These are phyloP conservation scores for Hypoxylon sp. DNA, from an alignment of 2,329 filamentous ascomycete genomes.

Conservation along the genomic window DNA sequence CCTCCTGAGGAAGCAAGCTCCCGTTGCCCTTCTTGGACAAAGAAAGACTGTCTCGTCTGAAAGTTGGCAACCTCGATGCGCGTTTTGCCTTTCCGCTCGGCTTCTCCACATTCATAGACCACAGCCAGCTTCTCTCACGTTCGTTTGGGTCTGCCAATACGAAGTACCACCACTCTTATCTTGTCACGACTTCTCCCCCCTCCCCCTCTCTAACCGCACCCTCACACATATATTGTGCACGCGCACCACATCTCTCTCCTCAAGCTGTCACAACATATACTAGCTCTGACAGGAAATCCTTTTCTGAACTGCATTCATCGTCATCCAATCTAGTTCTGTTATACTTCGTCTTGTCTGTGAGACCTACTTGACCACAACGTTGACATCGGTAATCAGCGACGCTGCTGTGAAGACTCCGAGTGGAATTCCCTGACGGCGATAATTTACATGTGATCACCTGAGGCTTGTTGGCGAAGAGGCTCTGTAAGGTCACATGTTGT, in stretches of 20 bases:
- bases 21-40: constrained; percentile 47
- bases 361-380: constrained; percentile 31
- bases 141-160: constrained; percentile 40
- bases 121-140: constrained; percentile 32
- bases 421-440: constrained; percentile 13
- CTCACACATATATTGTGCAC: constrained; percentile 48
- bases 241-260: constrained; percentile 27
- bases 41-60: constrained; percentile 49
- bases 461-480: constrained; percentile 23
- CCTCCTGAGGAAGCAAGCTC: constrained; percentile 46
- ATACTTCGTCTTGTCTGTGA: constrained; percentile 30
- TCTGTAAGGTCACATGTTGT: constrained; percentile 27
- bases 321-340: constrained; percentile 27
- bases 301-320: constrained; percentile 32
- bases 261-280: constrained; percentile 39
- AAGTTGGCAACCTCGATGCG: constrained; percentile 44
- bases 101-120: constrained; percentile 41
- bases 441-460: constrained; percentile 35
- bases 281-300: constrained; percentile 37
- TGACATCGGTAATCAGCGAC: constrained; percentile 36
- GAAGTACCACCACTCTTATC: constrained; percentile 39
- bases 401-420: constrained; percentile 22
- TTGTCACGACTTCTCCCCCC: constrained; percentile 27
- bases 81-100: constrained; percentile 41
- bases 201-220: constrained; percentile 42